Conservation (phyloP, 148 eudicot species). For the Rhododendron molle region DNA sequence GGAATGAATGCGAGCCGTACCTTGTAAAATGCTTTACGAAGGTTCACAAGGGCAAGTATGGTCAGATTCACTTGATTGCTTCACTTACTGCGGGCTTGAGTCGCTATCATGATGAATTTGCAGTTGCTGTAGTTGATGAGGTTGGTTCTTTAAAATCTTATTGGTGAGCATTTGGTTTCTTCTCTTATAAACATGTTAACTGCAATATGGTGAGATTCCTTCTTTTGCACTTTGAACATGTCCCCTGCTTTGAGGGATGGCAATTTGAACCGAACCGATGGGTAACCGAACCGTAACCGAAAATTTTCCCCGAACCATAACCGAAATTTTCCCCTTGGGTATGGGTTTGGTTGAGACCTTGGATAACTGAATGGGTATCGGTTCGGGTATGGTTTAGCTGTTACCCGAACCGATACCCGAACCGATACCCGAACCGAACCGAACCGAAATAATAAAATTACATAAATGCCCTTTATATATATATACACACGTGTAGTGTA, state of each 20-base stretch:
- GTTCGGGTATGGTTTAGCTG: no score
- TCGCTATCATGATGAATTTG: slow-evolving; percentile 91
- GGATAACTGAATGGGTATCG: no score
- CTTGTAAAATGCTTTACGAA: slow-evolving; percentile 89
- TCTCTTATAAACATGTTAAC: neutral
- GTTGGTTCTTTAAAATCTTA: slow-evolving; percentile 27
- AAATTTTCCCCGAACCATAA: no score
- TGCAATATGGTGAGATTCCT: neutral
- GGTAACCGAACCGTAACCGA: no score
- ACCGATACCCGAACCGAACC: no score
- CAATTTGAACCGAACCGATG: no score
- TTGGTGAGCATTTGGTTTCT: neutral
- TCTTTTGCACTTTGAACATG: neutral
- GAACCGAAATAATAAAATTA: no score
- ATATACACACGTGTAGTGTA: no score
- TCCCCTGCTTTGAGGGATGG: neutral
- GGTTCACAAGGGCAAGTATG: slow-evolving; percentile 94
- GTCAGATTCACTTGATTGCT: slow-evolving; percentile 95
- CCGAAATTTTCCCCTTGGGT: no score
- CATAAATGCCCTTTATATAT: no score
- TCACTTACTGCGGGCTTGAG: slow-evolving; percentile 91
- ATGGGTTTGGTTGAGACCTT: no score
- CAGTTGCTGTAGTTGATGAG: slow-evolving; percentile 98
- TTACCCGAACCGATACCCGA: no score
- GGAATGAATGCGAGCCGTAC: slow-evolving; percentile 87